Evolutionary conservation across 306 rosid species (phyloP).

Genomic region (Cicer judaicum): DNA sequence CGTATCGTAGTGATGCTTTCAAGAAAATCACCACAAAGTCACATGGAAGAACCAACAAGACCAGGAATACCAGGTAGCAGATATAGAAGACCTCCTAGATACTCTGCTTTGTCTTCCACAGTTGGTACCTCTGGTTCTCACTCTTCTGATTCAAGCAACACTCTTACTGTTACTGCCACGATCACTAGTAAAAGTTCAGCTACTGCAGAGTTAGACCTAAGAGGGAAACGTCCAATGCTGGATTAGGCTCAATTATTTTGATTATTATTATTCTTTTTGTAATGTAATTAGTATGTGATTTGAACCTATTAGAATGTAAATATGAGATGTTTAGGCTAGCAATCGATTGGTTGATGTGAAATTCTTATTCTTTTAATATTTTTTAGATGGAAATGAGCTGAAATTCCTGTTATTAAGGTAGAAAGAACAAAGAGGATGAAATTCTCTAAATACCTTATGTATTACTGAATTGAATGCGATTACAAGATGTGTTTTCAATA

Average conservation of each 20-base stretch:
- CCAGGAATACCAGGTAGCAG: slow-evolving; percentile 78
- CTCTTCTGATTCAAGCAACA: slow-evolving; percentile 53
- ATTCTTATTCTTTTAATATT: slow-evolving; percentile 44
- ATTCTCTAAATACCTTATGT: no score
- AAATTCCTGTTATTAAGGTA: background rate
- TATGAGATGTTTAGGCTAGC: slow-evolving; percentile 20
- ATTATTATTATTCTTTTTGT: slow-evolving; percentile 26
- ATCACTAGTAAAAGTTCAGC: slow-evolving; percentile 50
- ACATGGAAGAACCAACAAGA: slow-evolving; percentile 75
- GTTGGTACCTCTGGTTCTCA: slow-evolving; percentile 59
- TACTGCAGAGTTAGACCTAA: slow-evolving; percentile 40
- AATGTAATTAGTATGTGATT: background rate
- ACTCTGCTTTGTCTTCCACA: slow-evolving; percentile 54
- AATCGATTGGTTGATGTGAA: background rate
- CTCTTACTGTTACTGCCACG: background rate
- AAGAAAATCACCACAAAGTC: slow-evolving; percentile 61
- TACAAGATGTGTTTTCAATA: no score
- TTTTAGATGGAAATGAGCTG: background rate
- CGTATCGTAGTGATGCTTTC: slow-evolving; percentile 80
- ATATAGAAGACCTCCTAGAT: slow-evolving; percentile 62
- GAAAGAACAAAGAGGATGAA: no score
- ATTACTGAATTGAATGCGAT: no score
- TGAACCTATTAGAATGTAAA: slow-evolving; percentile 31
- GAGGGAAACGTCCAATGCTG: slow-evolving; percentile 72
- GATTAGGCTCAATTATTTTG: slow-evolving; percentile 36